phyloP scores from a whole-genome alignment of 2,329 filamentous ascomycete species.

The Tolypocladium nubicola region DNA sequence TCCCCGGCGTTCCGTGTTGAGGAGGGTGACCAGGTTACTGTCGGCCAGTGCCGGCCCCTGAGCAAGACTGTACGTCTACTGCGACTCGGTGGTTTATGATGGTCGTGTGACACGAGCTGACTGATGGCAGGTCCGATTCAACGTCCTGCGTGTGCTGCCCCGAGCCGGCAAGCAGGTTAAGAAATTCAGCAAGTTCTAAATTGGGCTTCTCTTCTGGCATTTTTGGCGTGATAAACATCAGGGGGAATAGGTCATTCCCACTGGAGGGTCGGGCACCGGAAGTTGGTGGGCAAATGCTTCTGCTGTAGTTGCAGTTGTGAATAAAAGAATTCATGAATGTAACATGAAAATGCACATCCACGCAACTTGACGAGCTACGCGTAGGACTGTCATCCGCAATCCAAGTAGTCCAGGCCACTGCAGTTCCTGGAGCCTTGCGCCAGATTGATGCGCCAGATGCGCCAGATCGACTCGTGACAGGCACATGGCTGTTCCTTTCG shows the following conservation, averaged over 20 bases:
- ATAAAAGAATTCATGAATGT: constrained; percentile 31
- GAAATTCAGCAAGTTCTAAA: constrained; percentile 98
- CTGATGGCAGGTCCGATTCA: constrained; percentile 77
- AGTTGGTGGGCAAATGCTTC: constrained; percentile 31
- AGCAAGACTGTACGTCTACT: constrained; percentile 90
- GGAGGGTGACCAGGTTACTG: constrained; percentile 98
- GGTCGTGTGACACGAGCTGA: constrained; percentile 10
- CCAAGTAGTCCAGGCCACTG: not conserved
- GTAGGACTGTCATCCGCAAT: not conserved
- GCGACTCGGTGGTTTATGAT: no score
- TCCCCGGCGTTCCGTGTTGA: constrained; percentile 99
- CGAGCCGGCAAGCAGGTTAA: constrained; percentile 96
- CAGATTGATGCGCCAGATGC: not conserved
- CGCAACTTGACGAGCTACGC: not conserved
- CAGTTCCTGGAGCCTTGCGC: not conserved
- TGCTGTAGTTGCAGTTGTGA: constrained; percentile 35
- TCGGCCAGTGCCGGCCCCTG: constrained; percentile 98
- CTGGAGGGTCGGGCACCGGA: constrained; percentile 31
- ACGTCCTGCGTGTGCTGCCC: constrained; percentile 96
- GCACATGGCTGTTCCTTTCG: not conserved
- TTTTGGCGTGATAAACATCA: constrained; percentile 43
- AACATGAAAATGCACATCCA: constrained; percentile 9
- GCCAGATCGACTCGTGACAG: not conserved
- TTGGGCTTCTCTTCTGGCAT: constrained; percentile 38
- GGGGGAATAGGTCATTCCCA: constrained; percentile 23